Base-by-base conservation (phyloP, 345 rosid species). In the Eucalyptus marginata region DNA sequence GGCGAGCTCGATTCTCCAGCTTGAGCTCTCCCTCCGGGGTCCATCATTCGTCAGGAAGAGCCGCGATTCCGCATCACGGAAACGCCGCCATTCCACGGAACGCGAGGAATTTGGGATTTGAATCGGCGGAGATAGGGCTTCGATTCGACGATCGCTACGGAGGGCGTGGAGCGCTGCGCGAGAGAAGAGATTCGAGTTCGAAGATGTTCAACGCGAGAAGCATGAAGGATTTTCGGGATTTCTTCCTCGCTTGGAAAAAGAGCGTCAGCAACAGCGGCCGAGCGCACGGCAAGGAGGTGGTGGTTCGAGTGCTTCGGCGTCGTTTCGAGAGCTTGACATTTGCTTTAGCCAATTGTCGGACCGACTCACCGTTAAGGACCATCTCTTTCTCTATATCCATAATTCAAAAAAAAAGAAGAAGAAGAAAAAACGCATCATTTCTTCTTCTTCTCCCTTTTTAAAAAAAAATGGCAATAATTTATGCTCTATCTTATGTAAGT, bases 1-100 rank as follows among this genome's bases (percentile, higher is more conserved):
- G 88, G 90, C 62, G 86, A 27, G 87, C 90, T 90, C 31, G 88
- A 88, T 66, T 89, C 92, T 87, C 91, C 68, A 59, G 89, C 46
- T 54, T 24, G 31, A 89, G 93, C 68, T 88, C 91, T 80, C 87
- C 89, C 66, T 88, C 86, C 66, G 44, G 85, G 88, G 87, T 92
- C 91, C 90, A 87, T 66, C 88, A 49, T 88, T 24, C 36, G 16
- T 49, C 51, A 83, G 24, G 25, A 85, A 29, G 20, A 27, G 17
- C 36, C 36, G 64, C 66, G 62, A 51, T 52, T 52, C 33, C 66
- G 84, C 84, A 40, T 40, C 84, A 76, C 47, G 47, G 83, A 36
- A 18, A 36, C 83, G 40, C 83, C 9, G 24, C 43, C 8, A 11
- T 40, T 40, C 84, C 29, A 40, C 47, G 47, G 11, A 40, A 1